Conservation (phyloP, 2,329 filamentous ascomycete genomes). For the Diplodia sapinea region DNA sequence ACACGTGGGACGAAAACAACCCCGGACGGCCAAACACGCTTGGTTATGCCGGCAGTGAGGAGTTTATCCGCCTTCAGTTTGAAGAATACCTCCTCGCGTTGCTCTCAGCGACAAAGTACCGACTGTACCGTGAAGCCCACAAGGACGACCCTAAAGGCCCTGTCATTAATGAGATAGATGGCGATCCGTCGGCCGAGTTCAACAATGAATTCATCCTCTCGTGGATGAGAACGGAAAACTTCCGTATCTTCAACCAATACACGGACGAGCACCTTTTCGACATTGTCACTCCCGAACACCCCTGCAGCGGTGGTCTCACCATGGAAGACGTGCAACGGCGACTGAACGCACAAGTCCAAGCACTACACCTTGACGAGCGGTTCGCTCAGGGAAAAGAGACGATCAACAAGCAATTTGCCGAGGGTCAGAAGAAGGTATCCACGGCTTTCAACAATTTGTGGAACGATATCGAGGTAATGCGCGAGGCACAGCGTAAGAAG, state of each 20-base stretch:
- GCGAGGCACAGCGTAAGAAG: conserved; percentile 72
- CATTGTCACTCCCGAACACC: conserved; percentile 90
- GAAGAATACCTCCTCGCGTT: conserved; percentile 94
- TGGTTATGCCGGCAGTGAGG: conserved; percentile 93
- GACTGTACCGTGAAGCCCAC: conserved; percentile 56
- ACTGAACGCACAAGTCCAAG: conserved; percentile 77
- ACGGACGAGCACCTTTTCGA: conserved; percentile 88
- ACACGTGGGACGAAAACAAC: conserved; percentile 94
- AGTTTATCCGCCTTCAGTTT: conserved; percentile 96
- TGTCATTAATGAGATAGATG: conserved; percentile 65
- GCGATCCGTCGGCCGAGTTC: conserved; percentile 85
- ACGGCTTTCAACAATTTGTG: conserved; percentile 87
- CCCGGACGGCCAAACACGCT: conserved; percentile 90
- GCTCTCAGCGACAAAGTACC: conserved; percentile 88
- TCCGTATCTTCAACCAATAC: conserved; percentile 78
- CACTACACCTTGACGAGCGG: conserved; percentile 90
- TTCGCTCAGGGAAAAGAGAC: conserved; percentile 83
- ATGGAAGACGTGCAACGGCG: conserved; percentile 94
- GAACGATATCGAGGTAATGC: conserved; percentile 82
- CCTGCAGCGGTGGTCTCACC: conserved; percentile 87
- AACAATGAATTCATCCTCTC: conserved; percentile 82
- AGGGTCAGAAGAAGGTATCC: conserved; percentile 85
- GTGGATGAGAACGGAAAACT: conserved; percentile 90
- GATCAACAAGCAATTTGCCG: conserved; percentile 85
- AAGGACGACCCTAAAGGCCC: conserved; percentile 63